Evolutionary conservation across 495 filamentous ascomycete genomes (phyloP), one percentile per base, ranked within the genome.

Genomic region (Neurospora cerealis): DNA sequence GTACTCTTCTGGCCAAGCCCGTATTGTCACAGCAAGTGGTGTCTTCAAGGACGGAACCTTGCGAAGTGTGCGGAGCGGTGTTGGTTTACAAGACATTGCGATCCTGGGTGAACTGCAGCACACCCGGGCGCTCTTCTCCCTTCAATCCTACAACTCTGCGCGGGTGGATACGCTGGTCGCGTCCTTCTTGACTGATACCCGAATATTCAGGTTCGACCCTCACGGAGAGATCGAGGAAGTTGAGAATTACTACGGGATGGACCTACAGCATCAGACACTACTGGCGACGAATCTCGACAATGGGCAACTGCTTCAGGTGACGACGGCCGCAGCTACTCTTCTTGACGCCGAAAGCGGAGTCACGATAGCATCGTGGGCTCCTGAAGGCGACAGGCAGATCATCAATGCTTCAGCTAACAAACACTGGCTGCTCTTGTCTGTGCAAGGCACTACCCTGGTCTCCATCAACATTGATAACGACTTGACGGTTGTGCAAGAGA

Each of bases 1-100:
- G 78, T 98, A 83, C 74, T 97, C 94, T 0, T 97, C 95, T 6
- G 96, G 96, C 2, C 96, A 98, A 83, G 95, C 96, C 71, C 88
- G 96, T 38, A 91, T 99, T 72, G 93, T 99, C 10, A 93, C 95
- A 3, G 95, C 93, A 9, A 97, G 95, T 48, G 96, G 96, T 36
- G 94, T 92, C 4, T 93, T 91, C 77, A 88, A 92, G 74, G 93
- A 96, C 75, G 96, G 96, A 5, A 94, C 92, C 41, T 79, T 99
- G 42, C 84, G 95, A 74, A 97, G 92, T 78, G 91, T 98, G 37
- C 90, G 95, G 41, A 98, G 94, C 79, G 96, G 96, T 24, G 95
- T 99, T 70, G 94, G 96, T 21, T 86, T 99, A 73, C 93, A 97
- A 80, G 95, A 98, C 75, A 80, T 95, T 15, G 95, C 93, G 36